Conservation (phyloP, 2,329 filamentous ascomycete genomes). For the Clonostachys chloroleuca region DNA sequence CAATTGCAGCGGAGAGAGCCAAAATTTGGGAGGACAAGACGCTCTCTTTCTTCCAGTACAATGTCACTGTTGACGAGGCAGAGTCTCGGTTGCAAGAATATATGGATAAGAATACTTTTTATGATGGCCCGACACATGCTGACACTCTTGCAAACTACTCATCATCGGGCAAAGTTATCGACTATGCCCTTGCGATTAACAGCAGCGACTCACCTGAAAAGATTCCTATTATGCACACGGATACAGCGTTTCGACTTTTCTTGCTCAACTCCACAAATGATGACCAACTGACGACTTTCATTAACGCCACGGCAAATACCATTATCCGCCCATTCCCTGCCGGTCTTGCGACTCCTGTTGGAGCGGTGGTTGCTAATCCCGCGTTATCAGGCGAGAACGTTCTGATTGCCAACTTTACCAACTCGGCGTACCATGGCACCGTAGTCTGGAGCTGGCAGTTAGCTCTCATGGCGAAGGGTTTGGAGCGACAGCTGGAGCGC, state of each 20-base stretch:
- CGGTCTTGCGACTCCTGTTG: slow-evolving; percentile 50
- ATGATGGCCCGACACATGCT: slow-evolving; percentile 30
- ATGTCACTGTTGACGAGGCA: slow-evolving; percentile 36
- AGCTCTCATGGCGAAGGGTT: slow-evolving; percentile 58
- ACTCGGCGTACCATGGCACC: slow-evolving; percentile 55
- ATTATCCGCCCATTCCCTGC: slow-evolving; percentile 54
- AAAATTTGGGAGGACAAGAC: slow-evolving; percentile 59
- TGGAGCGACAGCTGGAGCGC: slow-evolving; percentile 51
- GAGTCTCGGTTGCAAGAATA: slow-evolving; percentile 42
- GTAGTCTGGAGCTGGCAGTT: slow-evolving; percentile 64
- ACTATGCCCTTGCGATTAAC: slow-evolving; percentile 51
- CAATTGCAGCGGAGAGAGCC: slow-evolving; percentile 42
- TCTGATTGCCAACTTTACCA: slow-evolving; percentile 48
- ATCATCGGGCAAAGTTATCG: slow-evolving; percentile 25
- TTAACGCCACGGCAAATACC: slow-evolving; percentile 52
- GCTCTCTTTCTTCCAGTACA: slow-evolving; percentile 48
- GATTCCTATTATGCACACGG: slow-evolving; percentile 59
- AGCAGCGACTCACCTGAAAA: slow-evolving; percentile 40
- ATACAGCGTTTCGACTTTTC: slow-evolving; percentile 60
- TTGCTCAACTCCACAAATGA: slow-evolving; percentile 56
- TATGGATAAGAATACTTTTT: slow-evolving; percentile 9
- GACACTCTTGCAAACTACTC: slow-evolving; percentile 26
- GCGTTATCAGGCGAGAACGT: slow-evolving; percentile 43
- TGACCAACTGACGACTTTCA: slow-evolving; percentile 47
- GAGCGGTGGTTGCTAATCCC: slow-evolving; percentile 57